Evolutionary conservation across 805 yeast species (phyloP).

Genomic region (Lipomyces orientalis): DNA sequence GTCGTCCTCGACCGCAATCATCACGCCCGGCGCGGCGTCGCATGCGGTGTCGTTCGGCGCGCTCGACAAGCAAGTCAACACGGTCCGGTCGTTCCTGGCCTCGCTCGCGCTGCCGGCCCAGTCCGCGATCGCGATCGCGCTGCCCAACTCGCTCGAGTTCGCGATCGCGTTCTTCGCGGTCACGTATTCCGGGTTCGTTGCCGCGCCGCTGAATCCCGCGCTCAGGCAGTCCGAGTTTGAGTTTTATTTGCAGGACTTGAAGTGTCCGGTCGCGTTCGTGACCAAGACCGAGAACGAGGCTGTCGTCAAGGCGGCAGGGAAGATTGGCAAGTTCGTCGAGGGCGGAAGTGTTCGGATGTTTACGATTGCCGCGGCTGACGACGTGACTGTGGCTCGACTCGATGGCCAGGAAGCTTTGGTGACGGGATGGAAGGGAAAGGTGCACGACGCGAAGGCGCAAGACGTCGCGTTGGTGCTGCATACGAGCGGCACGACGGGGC

Average conservation of each 20-base stretch:
- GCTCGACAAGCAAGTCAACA: constrained; percentile 12
- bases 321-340: constrained; percentile 43
- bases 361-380: background rate
- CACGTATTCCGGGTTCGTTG: constrained; percentile 61
- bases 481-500: constrained; percentile 78
- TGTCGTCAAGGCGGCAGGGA: constrained; percentile 58
- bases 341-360: constrained; percentile 17
- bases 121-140: constrained; percentile 52
- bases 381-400: constrained; percentile 7
- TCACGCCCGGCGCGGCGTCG: constrained; percentile 22
- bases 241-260: constrained; percentile 66
- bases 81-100: constrained; percentile 25
- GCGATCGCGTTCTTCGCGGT: constrained; percentile 61
- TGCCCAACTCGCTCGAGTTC: constrained; percentile 67
- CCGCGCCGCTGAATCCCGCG: constrained; percentile 72
- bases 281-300: constrained; percentile 58
- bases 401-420: constrained; percentile 1
- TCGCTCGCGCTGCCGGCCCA: constrained; percentile 25
- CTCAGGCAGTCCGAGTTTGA: constrained; percentile 67
- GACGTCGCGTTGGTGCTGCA: constrained; percentile 71
- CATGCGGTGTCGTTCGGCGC: constrained; percentile 18
- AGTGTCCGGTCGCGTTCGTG: constrained; percentile 62
- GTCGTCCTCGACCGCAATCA: constrained; percentile 23
- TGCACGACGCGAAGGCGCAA: constrained; percentile 38
- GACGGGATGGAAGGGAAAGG: constrained; percentile 9